phyloP scores from a whole-genome alignment of 805 yeast species.

The Candida alai region DNA sequence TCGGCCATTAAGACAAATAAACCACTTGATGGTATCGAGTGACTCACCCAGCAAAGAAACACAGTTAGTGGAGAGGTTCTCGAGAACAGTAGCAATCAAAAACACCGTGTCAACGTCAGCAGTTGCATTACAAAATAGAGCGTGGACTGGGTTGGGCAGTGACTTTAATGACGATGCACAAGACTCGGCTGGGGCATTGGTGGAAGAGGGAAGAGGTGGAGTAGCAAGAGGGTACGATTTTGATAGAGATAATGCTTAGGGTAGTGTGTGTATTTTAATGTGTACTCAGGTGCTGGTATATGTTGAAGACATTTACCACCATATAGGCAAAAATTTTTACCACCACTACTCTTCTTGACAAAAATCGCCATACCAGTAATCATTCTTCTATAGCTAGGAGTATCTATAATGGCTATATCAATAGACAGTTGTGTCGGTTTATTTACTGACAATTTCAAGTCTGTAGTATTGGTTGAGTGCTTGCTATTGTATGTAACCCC shows the following conservation, averaged over 20 bases:
- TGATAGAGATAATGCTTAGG: constrained; percentile 16
- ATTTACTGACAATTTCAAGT: constrained; percentile 1
- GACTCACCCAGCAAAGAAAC: constrained; percentile 24
- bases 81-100: constrained; percentile 59
- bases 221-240: constrained; percentile 81
- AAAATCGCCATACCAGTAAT: too few relatives aligned
- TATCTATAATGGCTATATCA: constrained; percentile 4
- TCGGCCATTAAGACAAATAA: constrained; percentile 66
- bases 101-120: constrained; percentile 91
- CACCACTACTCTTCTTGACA: too few relatives aligned
- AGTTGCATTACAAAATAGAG: constrained; percentile 59
- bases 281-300: too few relatives aligned
- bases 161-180: constrained; percentile 54
- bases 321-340: too few relatives aligned
- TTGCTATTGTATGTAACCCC: constrained; percentile 3
- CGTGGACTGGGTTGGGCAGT: constrained; percentile 91
- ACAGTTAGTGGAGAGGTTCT: constrained; percentile 52
- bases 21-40: constrained; percentile 62
- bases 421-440: constrained; percentile 4
- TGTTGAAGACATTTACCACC: too few relatives aligned
- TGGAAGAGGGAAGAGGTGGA: constrained; percentile 83
- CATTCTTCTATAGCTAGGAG: too few relatives aligned
- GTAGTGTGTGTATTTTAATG: too few relatives aligned
- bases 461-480: constrained; percentile 2
- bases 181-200: constrained; percentile 54